Conservation (phyloP, 2,329 filamentous ascomycete species). For the Pseudogymnoascus sp. region DNA sequence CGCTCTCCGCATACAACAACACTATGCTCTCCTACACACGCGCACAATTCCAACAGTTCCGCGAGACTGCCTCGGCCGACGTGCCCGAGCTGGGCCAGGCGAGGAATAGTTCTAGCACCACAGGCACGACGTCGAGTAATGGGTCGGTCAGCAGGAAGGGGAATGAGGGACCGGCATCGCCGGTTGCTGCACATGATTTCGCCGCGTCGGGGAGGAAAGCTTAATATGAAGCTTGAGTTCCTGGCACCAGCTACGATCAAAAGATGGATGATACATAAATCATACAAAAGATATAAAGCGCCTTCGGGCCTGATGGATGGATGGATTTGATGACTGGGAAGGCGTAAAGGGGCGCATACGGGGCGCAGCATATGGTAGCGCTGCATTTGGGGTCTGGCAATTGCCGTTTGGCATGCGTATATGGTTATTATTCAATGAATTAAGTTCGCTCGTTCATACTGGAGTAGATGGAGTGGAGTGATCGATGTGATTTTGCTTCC, state of each 20-base stretch:
- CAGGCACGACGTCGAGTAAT: not conserved
- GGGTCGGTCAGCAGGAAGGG: not conserved
- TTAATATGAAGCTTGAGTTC: not conserved
- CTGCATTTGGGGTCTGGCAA: not conserved
- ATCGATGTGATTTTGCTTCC: not conserved
- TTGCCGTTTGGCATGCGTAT: not conserved
- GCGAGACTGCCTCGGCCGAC: not conserved
- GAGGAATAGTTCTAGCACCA: not conserved
- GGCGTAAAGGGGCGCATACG: not conserved
- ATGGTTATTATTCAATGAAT: not conserved
- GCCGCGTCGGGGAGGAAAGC: not conserved
- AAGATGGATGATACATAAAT: not conserved
- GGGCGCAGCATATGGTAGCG: not conserved
- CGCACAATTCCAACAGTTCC: not conserved
- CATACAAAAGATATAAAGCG: not conserved
- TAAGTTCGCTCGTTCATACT: not conserved
- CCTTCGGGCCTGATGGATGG: not conserved
- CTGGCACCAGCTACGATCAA: not conserved
- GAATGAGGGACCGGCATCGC: not conserved
- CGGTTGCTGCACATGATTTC: not conserved
- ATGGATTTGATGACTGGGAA: not conserved
- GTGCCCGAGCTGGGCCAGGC: not conserved
- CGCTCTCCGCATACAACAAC: not conserved
- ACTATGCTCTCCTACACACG: conserved; percentile 1
- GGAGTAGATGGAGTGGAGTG: not conserved